These are phyloP conservation scores for Claviceps fusiformis DNA, from an alignment of 2,329 filamentous ascomycete species.

Conservation along the genomic window DNA sequence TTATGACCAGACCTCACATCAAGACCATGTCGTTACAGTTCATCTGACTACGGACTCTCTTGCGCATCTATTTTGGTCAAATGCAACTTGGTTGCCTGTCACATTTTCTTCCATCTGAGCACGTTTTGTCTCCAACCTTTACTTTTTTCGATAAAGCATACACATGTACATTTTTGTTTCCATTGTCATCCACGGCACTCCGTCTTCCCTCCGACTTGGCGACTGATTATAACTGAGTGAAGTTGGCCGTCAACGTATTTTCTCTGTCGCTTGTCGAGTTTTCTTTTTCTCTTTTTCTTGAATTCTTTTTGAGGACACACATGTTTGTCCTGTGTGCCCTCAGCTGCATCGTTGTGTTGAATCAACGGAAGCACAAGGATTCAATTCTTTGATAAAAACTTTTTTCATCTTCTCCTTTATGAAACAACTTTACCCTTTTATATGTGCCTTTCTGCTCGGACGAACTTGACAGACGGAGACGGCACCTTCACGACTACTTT, in stretches of 20 bases:
- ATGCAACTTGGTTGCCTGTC: background rate
- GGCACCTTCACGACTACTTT: background rate
- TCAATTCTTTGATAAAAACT: background rate
- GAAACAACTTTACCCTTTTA: background rate
- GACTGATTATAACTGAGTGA: background rate
- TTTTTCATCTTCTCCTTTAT: background rate
- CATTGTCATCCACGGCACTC: background rate
- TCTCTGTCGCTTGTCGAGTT: background rate
- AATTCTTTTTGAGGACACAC: background rate
- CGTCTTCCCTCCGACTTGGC: background rate
- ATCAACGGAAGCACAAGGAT: background rate
- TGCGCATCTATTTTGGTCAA: background rate
- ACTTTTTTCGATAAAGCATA: background rate
- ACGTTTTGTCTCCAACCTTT: background rate
- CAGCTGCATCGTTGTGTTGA: background rate
- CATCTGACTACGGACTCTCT: background rate
- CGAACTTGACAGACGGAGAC: background rate
- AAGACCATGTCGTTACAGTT: background rate
- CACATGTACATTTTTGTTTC: background rate
- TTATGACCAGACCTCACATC: too few species aligned
- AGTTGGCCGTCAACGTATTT: background rate
- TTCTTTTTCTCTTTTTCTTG: background rate
- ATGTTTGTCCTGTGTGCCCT: conserved; percentile 1
- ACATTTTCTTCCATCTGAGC: background rate
- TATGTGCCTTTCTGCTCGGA: background rate